Evolutionary conservation across 306 rosid species (phyloP).

Genomic region (Cucurbita argyrosperma): DNA sequence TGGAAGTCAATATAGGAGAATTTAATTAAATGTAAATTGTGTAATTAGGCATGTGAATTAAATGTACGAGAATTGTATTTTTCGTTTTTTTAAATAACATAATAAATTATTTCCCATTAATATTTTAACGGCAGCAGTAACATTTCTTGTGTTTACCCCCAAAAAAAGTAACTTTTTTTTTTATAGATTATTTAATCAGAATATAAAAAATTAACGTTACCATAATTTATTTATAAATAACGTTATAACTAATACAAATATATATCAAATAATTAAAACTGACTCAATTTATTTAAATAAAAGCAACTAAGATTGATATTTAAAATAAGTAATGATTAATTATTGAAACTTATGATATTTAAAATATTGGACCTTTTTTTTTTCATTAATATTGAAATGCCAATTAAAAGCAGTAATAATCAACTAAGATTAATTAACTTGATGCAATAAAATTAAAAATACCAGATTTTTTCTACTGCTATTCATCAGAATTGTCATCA

Average conservation of each 20-base stretch:
- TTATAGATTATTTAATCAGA: background rate
- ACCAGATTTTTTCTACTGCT: background rate
- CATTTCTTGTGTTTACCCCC: too few species aligned
- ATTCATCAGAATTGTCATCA: slow-evolving; percentile 43
- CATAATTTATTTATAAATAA: background rate
- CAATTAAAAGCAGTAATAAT: background rate
- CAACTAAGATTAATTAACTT: background rate
- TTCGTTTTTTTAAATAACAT: background rate
- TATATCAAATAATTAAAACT: background rate
- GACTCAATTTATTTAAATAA: background rate
- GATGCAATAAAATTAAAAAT: background rate
- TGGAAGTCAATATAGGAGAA: background rate
- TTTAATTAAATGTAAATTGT: background rate
- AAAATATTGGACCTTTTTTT: background rate
- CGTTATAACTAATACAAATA: background rate
- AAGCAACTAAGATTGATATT: background rate
- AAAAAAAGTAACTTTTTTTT: background rate
- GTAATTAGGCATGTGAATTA: background rate
- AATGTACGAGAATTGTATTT: background rate
- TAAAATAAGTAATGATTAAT: background rate
- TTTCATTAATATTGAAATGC: background rate
- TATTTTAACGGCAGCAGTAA: background rate
- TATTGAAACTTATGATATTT: background rate
- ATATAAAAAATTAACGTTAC: background rate
- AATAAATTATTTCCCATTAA: background rate